Conservation (phyloP, 2,329 filamentous ascomycete species). For the Xylariaceae sp. region DNA sequence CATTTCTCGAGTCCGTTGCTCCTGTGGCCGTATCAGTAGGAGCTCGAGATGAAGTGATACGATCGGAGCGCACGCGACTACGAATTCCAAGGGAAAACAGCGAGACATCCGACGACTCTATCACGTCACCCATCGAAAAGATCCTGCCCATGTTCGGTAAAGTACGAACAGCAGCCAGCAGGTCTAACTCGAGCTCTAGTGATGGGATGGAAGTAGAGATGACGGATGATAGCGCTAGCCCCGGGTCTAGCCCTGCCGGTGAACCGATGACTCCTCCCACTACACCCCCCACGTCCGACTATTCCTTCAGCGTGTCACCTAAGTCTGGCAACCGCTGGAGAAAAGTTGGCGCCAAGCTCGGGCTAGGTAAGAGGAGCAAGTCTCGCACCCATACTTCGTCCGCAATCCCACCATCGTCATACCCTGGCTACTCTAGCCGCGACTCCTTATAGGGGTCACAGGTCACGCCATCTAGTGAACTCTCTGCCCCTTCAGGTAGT, state of each 20-base stretch:
- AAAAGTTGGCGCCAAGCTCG: conserved; percentile 59
- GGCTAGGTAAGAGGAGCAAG: conserved; percentile 51
- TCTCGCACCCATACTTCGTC: conserved; percentile 37
- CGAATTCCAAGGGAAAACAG: conserved; percentile 35
- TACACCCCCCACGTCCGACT: conserved; percentile 63
- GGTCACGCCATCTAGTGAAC: conserved; percentile 49
- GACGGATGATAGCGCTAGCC: conserved; percentile 62
- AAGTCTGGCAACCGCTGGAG: conserved; percentile 60
- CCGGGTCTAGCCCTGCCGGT: conserved; percentile 50
- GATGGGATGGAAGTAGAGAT: conserved; percentile 48
- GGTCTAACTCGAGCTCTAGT: conserved; percentile 43
- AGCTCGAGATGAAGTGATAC: conserved; percentile 32
- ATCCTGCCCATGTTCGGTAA: conserved; percentile 42
- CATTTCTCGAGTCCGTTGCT: conserved; percentile 73
- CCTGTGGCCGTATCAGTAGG: conserved; percentile 36
- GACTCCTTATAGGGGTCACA: conserved; percentile 54
- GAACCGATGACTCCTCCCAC: conserved; percentile 73
- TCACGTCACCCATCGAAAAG: conserved; percentile 41
- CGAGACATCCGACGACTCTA: conserved; percentile 34
- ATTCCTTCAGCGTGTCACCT: conserved; percentile 48
- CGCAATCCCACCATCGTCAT: conserved; percentile 42
- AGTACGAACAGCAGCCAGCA: conserved; percentile 34
- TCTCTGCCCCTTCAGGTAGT: conserved; percentile 30
- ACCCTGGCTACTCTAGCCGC: conserved; percentile 29
- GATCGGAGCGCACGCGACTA: conserved; percentile 38